Evolutionary conservation across 495 filamentous ascomycete species (phyloP).

Genomic region (Baudoinia panamericana): DNA sequence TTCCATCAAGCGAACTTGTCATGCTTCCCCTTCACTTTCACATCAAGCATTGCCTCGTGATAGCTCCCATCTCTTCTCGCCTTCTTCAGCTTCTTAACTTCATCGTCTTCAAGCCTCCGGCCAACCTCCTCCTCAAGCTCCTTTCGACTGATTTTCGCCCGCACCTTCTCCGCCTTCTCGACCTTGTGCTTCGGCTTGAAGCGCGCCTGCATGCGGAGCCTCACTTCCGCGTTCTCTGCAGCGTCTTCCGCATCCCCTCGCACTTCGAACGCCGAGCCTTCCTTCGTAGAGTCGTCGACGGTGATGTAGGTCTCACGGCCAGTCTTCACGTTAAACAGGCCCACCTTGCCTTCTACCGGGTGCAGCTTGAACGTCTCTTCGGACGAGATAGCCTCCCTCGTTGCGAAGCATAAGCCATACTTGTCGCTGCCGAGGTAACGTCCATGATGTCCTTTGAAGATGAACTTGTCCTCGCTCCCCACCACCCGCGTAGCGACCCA

Average conservation of each 20-base stretch:
- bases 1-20: conserved; percentile 64
- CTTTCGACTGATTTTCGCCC: conserved; percentile 71
- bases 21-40: conserved; percentile 90
- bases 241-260: conserved; percentile 64
- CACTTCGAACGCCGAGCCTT: conserved; percentile 41
- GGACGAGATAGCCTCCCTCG: conserved; percentile 61
- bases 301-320: conserved; percentile 25
- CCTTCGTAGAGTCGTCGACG: conserved; percentile 28
- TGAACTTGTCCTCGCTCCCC: conserved; percentile 57
- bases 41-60: conserved; percentile 74
- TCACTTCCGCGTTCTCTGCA: conserved; percentile 61
- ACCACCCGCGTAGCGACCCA: conserved; percentile 81
- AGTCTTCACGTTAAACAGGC: conserved; percentile 23
- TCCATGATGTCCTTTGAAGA: conserved; percentile 80
- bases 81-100: conserved; percentile 69
- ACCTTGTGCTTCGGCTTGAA: conserved; percentile 77
- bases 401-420: conserved; percentile 63
- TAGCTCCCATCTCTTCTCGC: conserved; percentile 80
- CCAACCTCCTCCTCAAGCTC: conserved; percentile 79
- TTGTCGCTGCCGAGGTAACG: conserved; percentile 78
- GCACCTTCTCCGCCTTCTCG: conserved; percentile 63
- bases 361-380: conserved; percentile 56
- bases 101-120: conserved; percentile 63
- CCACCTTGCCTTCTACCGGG: conserved; percentile 21
- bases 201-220: conserved; percentile 85